Conservation (phyloP, 139 green algal species). For the Tetratostichococcus sp. region DNA sequence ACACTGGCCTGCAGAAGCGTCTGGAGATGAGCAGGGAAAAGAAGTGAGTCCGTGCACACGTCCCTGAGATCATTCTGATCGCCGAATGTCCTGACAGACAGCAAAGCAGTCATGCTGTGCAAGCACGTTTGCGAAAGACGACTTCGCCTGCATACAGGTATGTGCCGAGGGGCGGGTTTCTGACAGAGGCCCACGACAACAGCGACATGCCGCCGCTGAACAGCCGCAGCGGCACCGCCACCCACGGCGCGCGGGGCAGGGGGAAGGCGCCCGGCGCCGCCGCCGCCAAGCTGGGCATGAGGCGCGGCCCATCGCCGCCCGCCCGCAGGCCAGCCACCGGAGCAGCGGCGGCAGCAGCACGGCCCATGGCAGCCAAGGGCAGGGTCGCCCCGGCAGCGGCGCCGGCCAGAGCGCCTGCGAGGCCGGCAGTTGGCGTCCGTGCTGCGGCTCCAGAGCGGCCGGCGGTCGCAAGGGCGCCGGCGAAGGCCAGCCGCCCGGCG, state of each 20-base stretch:
- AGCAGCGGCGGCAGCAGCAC: not conserved
- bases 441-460: no score
- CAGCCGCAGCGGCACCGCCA: not conserved
- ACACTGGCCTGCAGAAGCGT: conserved; percentile 22
- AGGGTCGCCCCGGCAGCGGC: no score
- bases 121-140: no score
- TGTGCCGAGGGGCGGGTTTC: conserved; percentile 35
- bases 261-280: not conserved
- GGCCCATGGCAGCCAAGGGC: not conserved
- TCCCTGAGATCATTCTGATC: no score
- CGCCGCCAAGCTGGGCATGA: not conserved
- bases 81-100: not conserved
- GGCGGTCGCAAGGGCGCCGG: no score
- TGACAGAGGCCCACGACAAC: conserved; percentile 3
- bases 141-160: conserved; percentile 12
- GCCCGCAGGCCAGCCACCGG: no score
- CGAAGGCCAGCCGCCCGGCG: no score
- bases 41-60: conserved; percentile 1
- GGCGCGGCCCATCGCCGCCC: not conserved
- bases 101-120: not conserved
- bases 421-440: not conserved
- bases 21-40: conserved; percentile 9
- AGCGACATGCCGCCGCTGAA: not conserved
- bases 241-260: not conserved
- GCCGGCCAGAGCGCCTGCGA: not conserved